phyloP scores from a whole-genome alignment of 2,329 filamentous ascomycete genomes.

The Aspergillus fumigatiaffinis region DNA sequence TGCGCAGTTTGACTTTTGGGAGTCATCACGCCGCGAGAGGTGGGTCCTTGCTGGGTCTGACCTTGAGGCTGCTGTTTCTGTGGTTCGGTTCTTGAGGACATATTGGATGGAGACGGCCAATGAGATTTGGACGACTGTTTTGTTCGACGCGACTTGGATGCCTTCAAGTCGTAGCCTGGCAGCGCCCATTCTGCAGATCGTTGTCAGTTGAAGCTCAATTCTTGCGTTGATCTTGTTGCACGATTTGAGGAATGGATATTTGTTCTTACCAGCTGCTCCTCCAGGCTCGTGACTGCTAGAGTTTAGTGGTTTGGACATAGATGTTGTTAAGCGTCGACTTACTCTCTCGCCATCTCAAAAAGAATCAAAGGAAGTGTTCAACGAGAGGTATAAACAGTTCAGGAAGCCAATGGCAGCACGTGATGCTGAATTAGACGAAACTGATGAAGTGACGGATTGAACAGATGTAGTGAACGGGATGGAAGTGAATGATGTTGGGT shows the following conservation, averaged over 20 bases:
- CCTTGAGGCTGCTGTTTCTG: background rate
- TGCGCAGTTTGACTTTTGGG: background rate
- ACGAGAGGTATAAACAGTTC: background rate
- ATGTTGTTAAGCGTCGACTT: slow-evolving; percentile 1
- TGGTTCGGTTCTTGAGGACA: background rate
- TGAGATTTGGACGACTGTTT: background rate
- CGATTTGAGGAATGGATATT: background rate
- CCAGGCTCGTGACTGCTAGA: slow-evolving; percentile 17
- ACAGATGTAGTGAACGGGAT: background rate
- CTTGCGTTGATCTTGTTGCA: background rate
- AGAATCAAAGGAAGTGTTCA: background rate
- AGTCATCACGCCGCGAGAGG: background rate
- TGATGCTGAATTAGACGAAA: background rate
- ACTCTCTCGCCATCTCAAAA: slow-evolving; percentile 1
- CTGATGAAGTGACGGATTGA: background rate
- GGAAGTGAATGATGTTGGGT: background rate
- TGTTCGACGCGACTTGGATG: background rate
- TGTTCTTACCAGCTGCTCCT: slow-evolving; percentile 20
- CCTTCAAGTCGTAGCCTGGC: slow-evolving; percentile 17
- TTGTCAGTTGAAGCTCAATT: background rate
- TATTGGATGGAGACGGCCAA: background rate
- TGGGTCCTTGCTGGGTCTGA: background rate
- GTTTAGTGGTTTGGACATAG: background rate
- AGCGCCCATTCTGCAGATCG: slow-evolving; percentile 21
- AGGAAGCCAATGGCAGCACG: background rate